Evolutionary conservation across 1,284 basidiomycete species (phyloP), one percentile per base, ranked within the genome.

Genomic region (Malassezia equina): DNA sequence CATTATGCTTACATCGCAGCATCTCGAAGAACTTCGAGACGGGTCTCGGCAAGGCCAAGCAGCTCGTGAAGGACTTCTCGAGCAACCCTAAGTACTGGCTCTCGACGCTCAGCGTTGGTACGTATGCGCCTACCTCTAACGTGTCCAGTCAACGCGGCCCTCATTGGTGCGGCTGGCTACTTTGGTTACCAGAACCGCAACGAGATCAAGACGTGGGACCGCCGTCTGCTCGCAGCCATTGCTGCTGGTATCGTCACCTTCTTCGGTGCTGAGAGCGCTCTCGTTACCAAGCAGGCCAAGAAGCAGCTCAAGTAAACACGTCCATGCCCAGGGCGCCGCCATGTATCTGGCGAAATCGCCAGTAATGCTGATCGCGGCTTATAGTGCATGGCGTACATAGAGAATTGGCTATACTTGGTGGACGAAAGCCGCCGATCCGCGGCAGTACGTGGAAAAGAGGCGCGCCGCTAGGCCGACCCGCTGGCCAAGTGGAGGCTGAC

Each of bases 141-240:
- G n/a, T n/a, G n/a, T 4, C 9, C 28, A 43, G 61, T 68, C 55
- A 72, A 73, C 58, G 63, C 62, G 17, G 68, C 63, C 7, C 36
- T 72, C 5, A 61, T 73, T 19, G 70, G 66, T 39, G 68, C 69
- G 25, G 47, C 70, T 32, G 70, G 71, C 27, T 47, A 68, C 54
- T 69, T 63, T 51, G 71, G 65, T 12, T 73, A 72, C 69, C 62
- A 59, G 32, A 61, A 69, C 61, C 59, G 62, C 60, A 63, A 66
- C 41, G 45, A 71, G 49, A 60, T 63, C 28, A 51, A 63, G 47
- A 48, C 58, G 13, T 66, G 61, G 57, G 71, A 73, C 59, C 53
- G 61, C 21, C 51, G 63, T 21, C 46, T 72, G n/a, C 25, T 73
- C 27, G 62, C 55, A 36, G 68, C 69, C 27, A 56, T 59, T 41